Base-by-base conservation (phyloP, 1,139 yeast species). In the Diutina neorugosa region DNA sequence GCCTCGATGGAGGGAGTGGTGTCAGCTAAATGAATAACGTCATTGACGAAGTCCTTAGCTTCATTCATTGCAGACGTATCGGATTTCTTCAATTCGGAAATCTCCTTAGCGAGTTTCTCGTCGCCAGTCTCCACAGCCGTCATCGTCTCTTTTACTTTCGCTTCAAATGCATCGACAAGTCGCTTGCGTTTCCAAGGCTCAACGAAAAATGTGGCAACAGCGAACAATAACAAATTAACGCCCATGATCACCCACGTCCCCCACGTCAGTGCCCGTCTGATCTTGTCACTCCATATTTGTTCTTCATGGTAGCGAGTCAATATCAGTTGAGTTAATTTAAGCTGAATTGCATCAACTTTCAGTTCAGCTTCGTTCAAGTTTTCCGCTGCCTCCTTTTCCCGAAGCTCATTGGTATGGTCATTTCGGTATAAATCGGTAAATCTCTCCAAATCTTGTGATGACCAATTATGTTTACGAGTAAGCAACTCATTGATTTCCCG, bases 271-370 rank as follows among this genome's bases (percentile, higher is more conserved):
- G 96, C 90, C 57, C 94, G 77, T 57, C 98, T 73, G 56, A 93
- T 93, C 66, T 91, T 91, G 67, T 94, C 98, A 4, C 96, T 88
- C 98, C 98, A 94, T 4, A 93, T 83, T 67, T 94, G 98, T 62
- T 94, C 99, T 63, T 94, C 98, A 58, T 93, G 96, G 62, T 94
- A 94, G 59, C 98, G 71, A 1, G 93, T 82, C 60, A 91, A 73
- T 41, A 94, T 93, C 60, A 88, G 84, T 57, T 83, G 83, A 6
- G 91, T 84, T 51, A 91, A 69, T 56, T 77, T 79, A 51, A 81
- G 75, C 59, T 86, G 94, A 7, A 85, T 68, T 3, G 82, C 81
- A 56, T 91, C 97, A 44, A 86, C 87, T 53, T 65, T 66, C 20
- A 65, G 67, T 60, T 94, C 98, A 1, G 83, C 76, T 12, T 71